Base-by-base conservation (phyloP, 2,329 filamentous ascomycete genomes). In the Penicillium olsonii region DNA sequence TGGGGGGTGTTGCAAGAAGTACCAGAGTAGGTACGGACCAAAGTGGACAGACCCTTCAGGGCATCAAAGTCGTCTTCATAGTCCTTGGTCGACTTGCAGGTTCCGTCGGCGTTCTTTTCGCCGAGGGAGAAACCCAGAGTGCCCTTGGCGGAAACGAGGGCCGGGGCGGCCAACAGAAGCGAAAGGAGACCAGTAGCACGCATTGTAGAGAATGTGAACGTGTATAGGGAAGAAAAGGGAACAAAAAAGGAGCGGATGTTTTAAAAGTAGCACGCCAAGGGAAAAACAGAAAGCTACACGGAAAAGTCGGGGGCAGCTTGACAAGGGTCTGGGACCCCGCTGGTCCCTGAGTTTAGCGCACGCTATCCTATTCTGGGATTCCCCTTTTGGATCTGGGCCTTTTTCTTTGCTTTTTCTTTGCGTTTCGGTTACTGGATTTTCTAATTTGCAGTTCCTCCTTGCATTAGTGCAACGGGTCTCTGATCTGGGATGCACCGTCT, bases 11-110 rank as follows among this genome's bases (percentile, higher is more conserved):
- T 76, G 71, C 87, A 89, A 48, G 88, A 84, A 45, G 75, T 79
- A 15, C 84, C 83, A 17, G 85, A 78, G 69, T 89, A 90, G 48
- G 83, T 82, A 52, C 87, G 81, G 41, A 88, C 84, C 31, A 87
- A 60, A 29, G 74, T 82, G 34, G 81, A 75, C 40, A 76, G 65
- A 42, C 68, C 64, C 58, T 77, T 76, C 62, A 88, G 77, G 42
- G 80, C 78, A 47, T 83, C 78, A 67, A 88, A 87, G 67, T 89
- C 86, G 42, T 72, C 74, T 59, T 82, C 78, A 69, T 86, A 89
- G 69, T 88, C 85, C 38, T 69, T 64, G 37, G 76, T 72, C 31
- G 71, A 71, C 72, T 89, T 89, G 79, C 86, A 89, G 34, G 66
- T 69, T 35, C 78, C 80, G 60, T 84, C 81, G 19, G 77, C 48